Percentiles rank a stretch among this genome's conserved stretches.
Conservation (phyloP, 2,329 filamentous ascomycete species). For the Thermothelomyces thermophilus region DNA sequence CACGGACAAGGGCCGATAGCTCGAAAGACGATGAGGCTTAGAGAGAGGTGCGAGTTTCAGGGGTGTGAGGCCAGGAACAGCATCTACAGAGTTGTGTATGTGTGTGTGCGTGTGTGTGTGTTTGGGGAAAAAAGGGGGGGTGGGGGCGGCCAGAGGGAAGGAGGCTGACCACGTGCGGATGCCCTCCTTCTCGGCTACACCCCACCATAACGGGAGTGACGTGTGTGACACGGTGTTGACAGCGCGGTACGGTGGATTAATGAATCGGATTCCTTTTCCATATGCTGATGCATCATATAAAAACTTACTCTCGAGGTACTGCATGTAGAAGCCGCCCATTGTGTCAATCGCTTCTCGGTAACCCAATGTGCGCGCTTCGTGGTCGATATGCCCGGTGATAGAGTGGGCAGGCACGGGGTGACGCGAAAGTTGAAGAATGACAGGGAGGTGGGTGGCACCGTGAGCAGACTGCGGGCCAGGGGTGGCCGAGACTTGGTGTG, state of each 20-base stretch:
- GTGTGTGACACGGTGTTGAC: constrained; percentile 8
- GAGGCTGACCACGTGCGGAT: constrained; percentile 25
- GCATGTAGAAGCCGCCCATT: constrained; percentile 64
- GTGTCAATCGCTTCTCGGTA: constrained; percentile 29
- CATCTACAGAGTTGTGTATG: constrained; percentile 22
- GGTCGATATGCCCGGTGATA: background rate
- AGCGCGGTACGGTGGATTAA: background rate
- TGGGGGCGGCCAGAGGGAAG: no score
- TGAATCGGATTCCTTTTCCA: background rate
- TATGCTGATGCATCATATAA: constrained; percentile 25
- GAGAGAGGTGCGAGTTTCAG: constrained; percentile 9
- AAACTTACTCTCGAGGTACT: constrained; percentile 70
- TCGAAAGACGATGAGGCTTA: constrained; percentile 17
- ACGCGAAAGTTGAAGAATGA: constrained; percentile 23
- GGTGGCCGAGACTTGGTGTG: constrained; percentile 29
- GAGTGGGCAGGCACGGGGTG: constrained; percentile 11
- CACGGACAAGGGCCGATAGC: constrained; percentile 9
- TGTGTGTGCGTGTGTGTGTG: no score
- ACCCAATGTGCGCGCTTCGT: constrained; percentile 12
- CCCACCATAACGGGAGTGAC: constrained; percentile 20
- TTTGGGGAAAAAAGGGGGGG: no score
- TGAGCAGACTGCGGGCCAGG: constrained; percentile 30
- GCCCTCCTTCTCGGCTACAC: constrained; percentile 20
- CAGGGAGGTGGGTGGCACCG: constrained; percentile 20
- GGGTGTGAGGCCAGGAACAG: constrained; percentile 20